A percentile compares a stretch with the other conserved stretches of the same genome.
These are phyloP conservation scores for Paraphoma sp. DNA, from an alignment of 2,329 filamentous ascomycete species.

Conservation along the genomic window DNA sequence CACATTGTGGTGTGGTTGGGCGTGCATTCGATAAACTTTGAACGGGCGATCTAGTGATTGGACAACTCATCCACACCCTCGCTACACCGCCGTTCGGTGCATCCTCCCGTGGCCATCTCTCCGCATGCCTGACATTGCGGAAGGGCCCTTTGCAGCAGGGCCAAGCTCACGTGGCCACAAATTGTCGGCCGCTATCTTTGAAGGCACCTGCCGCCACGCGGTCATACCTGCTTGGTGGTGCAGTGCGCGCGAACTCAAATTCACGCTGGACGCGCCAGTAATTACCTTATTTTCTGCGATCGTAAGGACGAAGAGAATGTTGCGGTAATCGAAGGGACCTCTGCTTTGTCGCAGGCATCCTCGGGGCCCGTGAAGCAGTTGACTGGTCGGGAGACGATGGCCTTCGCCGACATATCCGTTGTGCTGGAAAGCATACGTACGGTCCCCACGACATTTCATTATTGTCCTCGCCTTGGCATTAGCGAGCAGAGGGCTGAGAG, in stretches of 20 bases:
- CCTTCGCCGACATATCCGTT: background rate
- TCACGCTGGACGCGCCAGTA: background rate
- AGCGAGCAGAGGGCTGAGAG: background rate
- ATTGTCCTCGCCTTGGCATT: background rate
- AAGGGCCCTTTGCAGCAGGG: background rate
- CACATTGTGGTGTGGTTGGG: background rate
- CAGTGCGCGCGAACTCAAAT: background rate
- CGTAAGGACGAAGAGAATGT: background rate
- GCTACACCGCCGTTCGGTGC: background rate
- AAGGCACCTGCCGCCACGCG: background rate
- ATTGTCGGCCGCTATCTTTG: background rate
- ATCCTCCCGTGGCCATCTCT: background rate
- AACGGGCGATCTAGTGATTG: background rate
- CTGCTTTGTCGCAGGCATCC: background rate
- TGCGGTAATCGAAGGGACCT: background rate
- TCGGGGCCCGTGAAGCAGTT: background rate
- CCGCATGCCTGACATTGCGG: background rate
- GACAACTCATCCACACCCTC: background rate
- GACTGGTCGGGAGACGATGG: background rate
- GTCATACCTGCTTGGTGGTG: background rate
- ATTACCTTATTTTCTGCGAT: background rate
- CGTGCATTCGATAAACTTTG: background rate
- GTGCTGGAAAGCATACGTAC: background rate
- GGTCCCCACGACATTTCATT: background rate
- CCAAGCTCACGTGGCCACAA: background rate